Conservation (phyloP, 2,329 filamentous ascomycete species). For the Magnaporthales sp. region DNA sequence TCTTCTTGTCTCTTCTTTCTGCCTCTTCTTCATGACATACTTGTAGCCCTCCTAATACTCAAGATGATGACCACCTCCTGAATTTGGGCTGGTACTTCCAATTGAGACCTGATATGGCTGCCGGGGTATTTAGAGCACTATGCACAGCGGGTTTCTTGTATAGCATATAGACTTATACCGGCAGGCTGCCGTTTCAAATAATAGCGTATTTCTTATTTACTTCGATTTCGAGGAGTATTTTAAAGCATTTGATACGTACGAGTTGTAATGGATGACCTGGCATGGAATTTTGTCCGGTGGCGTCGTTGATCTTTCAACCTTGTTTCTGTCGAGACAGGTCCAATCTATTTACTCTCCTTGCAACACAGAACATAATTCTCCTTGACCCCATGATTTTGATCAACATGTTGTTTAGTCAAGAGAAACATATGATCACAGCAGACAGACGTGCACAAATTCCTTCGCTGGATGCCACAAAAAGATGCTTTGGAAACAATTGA, state of each 20-base stretch:
- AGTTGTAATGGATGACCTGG: neutral
- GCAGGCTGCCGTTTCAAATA: neutral
- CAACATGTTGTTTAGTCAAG: neutral
- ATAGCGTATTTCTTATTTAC: neutral
- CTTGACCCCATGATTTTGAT: neutral
- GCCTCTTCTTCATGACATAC: neutral
- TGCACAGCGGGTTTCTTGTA: neutral
- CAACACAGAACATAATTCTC: neutral
- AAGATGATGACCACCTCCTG: neutral
- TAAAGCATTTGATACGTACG: neutral
- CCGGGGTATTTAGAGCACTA: neutral
- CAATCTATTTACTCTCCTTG: neutral
- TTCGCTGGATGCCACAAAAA: neutral
- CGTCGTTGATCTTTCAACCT: neutral
- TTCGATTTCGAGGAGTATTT: neutral
- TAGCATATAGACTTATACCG: neutral
- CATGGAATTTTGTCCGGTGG: neutral
- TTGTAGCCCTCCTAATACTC: neutral
- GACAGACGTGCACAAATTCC: neutral
- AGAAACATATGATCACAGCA: neutral
- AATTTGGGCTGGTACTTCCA: neutral
- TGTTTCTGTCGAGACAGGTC: neutral
- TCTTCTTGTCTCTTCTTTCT: too few species aligned
- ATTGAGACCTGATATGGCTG: neutral
- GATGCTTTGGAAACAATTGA: neutral